Evolutionary conservation across 192 early-diverging fungal species (phyloP).

Genomic region (Linderina pennispora): DNA sequence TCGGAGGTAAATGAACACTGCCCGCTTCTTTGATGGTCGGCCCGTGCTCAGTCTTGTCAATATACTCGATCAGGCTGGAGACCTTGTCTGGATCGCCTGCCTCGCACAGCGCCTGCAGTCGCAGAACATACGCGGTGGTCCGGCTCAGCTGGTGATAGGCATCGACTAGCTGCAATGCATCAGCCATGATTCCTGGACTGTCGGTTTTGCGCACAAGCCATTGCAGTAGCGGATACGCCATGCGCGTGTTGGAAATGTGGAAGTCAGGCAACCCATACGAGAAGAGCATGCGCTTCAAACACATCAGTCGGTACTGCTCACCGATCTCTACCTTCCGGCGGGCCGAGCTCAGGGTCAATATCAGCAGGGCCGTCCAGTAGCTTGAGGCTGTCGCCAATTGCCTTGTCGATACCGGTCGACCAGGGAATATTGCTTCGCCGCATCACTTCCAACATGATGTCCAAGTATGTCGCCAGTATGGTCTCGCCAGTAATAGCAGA

Average conservation of each 20-base stretch:
- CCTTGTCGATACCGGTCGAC: conserved; percentile 45
- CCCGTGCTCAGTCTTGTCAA: conserved; percentile 23
- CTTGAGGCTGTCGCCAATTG: conserved; percentile 14
- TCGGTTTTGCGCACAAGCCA: conserved; percentile 48
- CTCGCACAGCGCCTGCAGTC: conserved; percentile 49
- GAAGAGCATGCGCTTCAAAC: conserved; percentile 56
- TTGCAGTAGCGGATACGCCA: conserved; percentile 49
- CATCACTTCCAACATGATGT: conserved; percentile 56
- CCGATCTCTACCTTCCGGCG: conserved; percentile 35
- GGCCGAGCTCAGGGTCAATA: conserved; percentile 9
- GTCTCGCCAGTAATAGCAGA: conserved; percentile 9
- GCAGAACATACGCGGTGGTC: conserved; percentile 49
- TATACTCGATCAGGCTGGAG: conserved; percentile 7
- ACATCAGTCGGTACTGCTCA: conserved; percentile 62
- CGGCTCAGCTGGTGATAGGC: conserved; percentile 54
- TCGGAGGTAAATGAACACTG: too few relatives aligned
- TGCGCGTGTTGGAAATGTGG: conserved; percentile 52
- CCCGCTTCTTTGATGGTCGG: too few relatives aligned
- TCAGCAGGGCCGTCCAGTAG: conserved; percentile 5
- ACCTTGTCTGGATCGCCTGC: conserved; percentile 16
- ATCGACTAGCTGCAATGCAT: conserved; percentile 53
- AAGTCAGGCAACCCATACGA: conserved; percentile 50
- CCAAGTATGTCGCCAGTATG: conserved; percentile 15
- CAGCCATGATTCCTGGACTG: conserved; percentile 47
- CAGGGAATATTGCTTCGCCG: conserved; percentile 60